Evolutionary conservation across 441 rosid species (phyloP).

Genomic region (Croton setiger): DNA sequence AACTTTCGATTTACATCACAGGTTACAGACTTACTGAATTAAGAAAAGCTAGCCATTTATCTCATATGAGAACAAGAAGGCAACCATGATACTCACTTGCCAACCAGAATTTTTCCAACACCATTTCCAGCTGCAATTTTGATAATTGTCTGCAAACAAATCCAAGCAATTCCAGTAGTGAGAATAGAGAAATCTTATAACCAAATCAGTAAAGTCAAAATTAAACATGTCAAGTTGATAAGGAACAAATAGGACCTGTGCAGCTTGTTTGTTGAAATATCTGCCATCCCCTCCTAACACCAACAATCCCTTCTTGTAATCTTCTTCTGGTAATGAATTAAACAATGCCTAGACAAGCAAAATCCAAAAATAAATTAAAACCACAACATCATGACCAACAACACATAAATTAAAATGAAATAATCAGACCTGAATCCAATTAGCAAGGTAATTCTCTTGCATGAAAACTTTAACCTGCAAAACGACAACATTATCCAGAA

Average conservation of each 20-base stretch:
- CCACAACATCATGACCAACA: background rate
- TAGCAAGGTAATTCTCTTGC: slow-evolving; percentile 84
- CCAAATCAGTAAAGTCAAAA: background rate
- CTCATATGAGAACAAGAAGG: background rate
- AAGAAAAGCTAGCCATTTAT: background rate
- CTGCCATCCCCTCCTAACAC: slow-evolving; percentile 97
- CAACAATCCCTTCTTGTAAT: slow-evolving; percentile 68
- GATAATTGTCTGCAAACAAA: slow-evolving; percentile 65
- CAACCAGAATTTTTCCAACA: slow-evolving; percentile 77
- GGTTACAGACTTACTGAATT: background rate
- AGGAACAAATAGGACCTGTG: slow-evolving; percentile 50
- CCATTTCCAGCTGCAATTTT: slow-evolving; percentile 98
- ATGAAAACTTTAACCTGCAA: slow-evolving; percentile 79
- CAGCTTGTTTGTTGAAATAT: slow-evolving; percentile 79
- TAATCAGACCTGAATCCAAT: slow-evolving; percentile 87
- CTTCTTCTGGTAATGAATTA: slow-evolving; percentile 75
- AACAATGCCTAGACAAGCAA: slow-evolving; percentile 64
- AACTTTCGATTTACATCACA: background rate
- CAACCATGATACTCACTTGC: slow-evolving; percentile 51
- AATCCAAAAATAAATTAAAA: slow-evolving; percentile 10
- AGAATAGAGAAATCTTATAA: slow-evolving; percentile 4
- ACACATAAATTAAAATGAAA: slow-evolving; percentile 4
- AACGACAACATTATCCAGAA: background rate
- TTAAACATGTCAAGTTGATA: background rate
- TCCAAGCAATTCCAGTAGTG: background rate